Evolutionary conservation across 2,329 filamentous ascomycete species (phyloP), one percentile per base, ranked within the genome.

Genomic region (Xylaria digitata): DNA sequence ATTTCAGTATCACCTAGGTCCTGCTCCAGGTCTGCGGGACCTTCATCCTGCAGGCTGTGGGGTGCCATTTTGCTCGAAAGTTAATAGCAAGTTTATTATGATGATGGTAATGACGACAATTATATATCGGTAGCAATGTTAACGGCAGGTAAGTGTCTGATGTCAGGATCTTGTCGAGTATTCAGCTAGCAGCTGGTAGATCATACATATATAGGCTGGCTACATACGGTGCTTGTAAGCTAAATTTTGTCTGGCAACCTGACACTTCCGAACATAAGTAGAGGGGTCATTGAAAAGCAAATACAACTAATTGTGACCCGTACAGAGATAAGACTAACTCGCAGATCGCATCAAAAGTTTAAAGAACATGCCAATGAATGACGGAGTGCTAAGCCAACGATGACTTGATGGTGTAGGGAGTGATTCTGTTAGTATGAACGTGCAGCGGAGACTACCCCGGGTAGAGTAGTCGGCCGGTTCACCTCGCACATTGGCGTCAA

Each of bases 21-120:
- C 50, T 75, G 69, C 48, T 73, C 73, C 11, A 74, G 67, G 64
- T 75, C 76, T 19, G 69, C 71, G 6, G 72, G 72, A 26, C 71
- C 71, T 60, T 77, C 75, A 42, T 76, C 75, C 56, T 72, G 63
- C 32, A 75, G 60, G 21, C 67, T 75, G 53, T 74, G 74, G 6
- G 74, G 74, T 15, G 76, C 70, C 76, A 77, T 78, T n/a, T 8
- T 63, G n/a, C 15, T 53, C 5, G 15, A 13, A 30, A 45, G 23
- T 26, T 11, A 49, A 55, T 50, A 11, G 6, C 34, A 11, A 37
- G 6, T 37, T 21, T 26, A 48, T 26, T 17, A 30, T 30, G 32
- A 53, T 37, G 59, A 37, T 26, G 26, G n/a, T n/a, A n/a, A n/a
- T n/a, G n/a, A n/a, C n/a, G 34, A 56, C 17, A 37, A 37, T 37